phyloP scores from a whole-genome alignment of 2,329 filamentous ascomycete species.

The Botryotinia calthae region DNA sequence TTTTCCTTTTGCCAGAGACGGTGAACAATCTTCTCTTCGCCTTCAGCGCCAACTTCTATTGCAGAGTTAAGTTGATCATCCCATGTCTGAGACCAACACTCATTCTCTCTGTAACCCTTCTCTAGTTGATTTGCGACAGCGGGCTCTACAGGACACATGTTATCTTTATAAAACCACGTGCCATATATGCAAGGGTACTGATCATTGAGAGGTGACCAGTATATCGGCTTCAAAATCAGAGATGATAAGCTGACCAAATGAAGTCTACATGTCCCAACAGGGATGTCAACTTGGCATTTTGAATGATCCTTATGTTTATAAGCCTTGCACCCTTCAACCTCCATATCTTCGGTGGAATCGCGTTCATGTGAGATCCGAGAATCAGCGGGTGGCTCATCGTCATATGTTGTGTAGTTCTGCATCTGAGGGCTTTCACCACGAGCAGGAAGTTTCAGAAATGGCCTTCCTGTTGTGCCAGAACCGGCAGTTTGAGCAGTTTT shows the following conservation, averaged over 20 bases:
- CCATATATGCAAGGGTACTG: slow-evolving; percentile 77
- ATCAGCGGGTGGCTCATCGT: background rate
- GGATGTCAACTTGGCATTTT: slow-evolving; percentile 54
- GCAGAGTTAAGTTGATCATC: slow-evolving; percentile 86
- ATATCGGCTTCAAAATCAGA: slow-evolving; percentile 91
- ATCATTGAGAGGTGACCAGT: slow-evolving; percentile 94
- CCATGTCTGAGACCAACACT: slow-evolving; percentile 91
- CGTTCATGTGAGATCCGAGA: slow-evolving; percentile 21
- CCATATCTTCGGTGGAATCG: slow-evolving; percentile 26
- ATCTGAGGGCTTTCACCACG: slow-evolving; percentile 20
- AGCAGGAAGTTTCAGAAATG: slow-evolving; percentile 46
- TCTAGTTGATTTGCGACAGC: slow-evolving; percentile 89
- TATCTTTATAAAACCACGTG: slow-evolving; percentile 97
- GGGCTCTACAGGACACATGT: slow-evolving; percentile 85
- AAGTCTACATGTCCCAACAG: slow-evolving; percentile 85
- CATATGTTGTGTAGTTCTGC: background rate
- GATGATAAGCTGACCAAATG: slow-evolving; percentile 83
- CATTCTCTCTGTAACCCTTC: slow-evolving; percentile 81
- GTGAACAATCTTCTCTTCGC: slow-evolving; percentile 88
- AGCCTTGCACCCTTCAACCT: slow-evolving; percentile 33
- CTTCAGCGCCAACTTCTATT: slow-evolving; percentile 81
- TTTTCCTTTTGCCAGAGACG: slow-evolving; percentile 67
- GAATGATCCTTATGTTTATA: slow-evolving; percentile 31
- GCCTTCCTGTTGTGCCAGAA: slow-evolving; percentile 47
- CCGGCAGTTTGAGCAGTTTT: slow-evolving; percentile 21